These are phyloP conservation scores for Tolypocladium sp. DNA, from an alignment of 2,329 filamentous ascomycete genomes.

Conservation along the genomic window DNA sequence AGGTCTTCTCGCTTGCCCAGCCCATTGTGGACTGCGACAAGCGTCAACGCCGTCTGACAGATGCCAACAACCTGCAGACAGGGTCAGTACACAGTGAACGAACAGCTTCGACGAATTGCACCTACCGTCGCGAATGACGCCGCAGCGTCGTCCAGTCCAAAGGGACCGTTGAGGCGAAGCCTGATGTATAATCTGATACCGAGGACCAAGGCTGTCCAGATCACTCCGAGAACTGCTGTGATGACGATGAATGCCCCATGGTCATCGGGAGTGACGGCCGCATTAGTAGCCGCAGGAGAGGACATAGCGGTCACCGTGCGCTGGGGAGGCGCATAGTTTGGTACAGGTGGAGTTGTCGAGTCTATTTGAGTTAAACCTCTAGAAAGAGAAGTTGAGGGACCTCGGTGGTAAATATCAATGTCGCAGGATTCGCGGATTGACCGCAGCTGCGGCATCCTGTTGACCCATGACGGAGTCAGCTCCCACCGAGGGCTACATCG, in stretches of 20 bases:
- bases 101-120: too few relatives aligned
- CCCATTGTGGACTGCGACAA: constrained; percentile 5
- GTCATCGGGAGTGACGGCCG: constrained; percentile 5
- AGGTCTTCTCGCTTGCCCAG: constrained; percentile 4
- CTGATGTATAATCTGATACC: constrained; percentile 9
- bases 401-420: not conserved
- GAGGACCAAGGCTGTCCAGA: constrained; percentile 7
- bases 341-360: not conserved
- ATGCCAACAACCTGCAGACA: constrained; percentile 3
- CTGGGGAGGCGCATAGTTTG: not conserved
- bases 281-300: not conserved
- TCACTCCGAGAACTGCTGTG: constrained; percentile 6
- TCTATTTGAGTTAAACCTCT: not conserved
- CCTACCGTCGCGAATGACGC: constrained; percentile 8
- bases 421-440: not conserved
- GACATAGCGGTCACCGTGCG: not conserved
- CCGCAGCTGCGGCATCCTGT: not conserved
- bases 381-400: not conserved
- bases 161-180: constrained; percentile 5
- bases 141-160: constrained; percentile 6
- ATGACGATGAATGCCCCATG: constrained; percentile 9
- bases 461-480: not conserved
- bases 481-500: not conserved
- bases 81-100: not conserved
- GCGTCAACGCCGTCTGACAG: constrained; percentile 4